Percentiles rank a stretch among this genome's conserved stretches.
phyloP scores from a whole-genome alignment of 805 yeast genomes.

The Candida caryicola region DNA sequence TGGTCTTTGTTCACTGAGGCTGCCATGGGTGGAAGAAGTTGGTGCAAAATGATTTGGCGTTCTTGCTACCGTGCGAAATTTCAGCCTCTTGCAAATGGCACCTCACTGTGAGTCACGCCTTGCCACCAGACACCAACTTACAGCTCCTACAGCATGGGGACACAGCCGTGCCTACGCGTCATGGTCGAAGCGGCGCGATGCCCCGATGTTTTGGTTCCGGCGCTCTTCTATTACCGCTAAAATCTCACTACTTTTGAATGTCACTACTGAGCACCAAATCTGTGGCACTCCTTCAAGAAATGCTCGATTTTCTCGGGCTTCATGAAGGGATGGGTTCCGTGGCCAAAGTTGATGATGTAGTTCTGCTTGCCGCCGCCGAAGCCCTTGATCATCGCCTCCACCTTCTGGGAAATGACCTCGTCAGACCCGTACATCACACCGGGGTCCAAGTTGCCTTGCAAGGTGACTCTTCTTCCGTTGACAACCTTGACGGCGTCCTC shows the following conservation, averaged over 20 bases:
- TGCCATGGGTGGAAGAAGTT: too few relatives aligned
- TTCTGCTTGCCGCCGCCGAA: constrained; percentile 93
- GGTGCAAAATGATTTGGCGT: too few relatives aligned
- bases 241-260: not conserved
- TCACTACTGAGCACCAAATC: constrained; percentile 54
- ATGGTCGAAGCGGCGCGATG: too few relatives aligned
- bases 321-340: constrained; percentile 98
- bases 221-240: too few relatives aligned
- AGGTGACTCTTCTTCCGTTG: constrained; percentile 67
- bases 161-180: too few relatives aligned
- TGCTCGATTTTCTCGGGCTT: constrained; percentile 84
- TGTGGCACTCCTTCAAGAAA: constrained; percentile 84
- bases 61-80: too few relatives aligned
- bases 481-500: constrained; percentile 74
- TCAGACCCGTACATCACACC: constrained; percentile 90
- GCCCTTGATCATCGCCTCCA: constrained; percentile 81
- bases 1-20: constrained; percentile 22
- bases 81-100: too few relatives aligned
- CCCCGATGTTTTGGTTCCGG: not conserved
- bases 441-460: constrained; percentile 96
- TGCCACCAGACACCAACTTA: too few relatives aligned
- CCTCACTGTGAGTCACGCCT: too few relatives aligned
- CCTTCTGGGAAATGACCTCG: constrained; percentile 76
- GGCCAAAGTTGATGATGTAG: constrained; percentile 94
- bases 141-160: too few relatives aligned